Evolutionary conservation across 1,284 basidiomycete species (phyloP).

Genomic region (Pholiota adiposa): DNA sequence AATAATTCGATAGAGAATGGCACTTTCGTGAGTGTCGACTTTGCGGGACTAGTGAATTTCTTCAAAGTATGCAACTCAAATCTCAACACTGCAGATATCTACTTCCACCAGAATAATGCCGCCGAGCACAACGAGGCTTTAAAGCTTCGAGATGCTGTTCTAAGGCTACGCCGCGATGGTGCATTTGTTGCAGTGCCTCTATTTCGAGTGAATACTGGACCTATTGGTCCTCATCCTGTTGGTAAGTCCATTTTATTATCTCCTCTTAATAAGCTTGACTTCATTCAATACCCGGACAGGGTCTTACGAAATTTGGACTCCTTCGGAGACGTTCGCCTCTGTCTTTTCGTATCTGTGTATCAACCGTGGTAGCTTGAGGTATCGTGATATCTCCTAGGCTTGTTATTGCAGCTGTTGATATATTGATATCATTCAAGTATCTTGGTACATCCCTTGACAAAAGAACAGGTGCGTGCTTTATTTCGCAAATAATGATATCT

Average conservation of each 20-base stretch:
- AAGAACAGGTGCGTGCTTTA: constrained; percentile 54
- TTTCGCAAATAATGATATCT: background rate
- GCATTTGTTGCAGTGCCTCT: constrained; percentile 79
- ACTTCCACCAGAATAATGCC: constrained; percentile 72
- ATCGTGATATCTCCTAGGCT: constrained; percentile 4
- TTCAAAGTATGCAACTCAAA: background rate
- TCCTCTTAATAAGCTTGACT: background rate
- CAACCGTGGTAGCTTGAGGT: constrained; percentile 73
- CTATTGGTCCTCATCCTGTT: constrained; percentile 77
- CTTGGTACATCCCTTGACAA: constrained; percentile 72
- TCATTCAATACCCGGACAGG: constrained; percentile 5
- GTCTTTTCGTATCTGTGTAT: constrained; percentile 75
- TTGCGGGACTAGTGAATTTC: too few relatives aligned
- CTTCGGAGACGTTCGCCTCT: constrained; percentile 68
- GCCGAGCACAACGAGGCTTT: constrained; percentile 67
- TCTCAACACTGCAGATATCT: constrained; percentile 56
- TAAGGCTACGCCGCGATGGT: constrained; percentile 69
- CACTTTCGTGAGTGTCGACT: constrained; percentile 63
- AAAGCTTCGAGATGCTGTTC: constrained; percentile 68
- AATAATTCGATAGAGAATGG: constrained; percentile 57
- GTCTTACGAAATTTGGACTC: constrained; percentile 78
- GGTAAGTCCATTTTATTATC: constrained; percentile 47
- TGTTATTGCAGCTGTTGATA: background rate
- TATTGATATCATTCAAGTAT: constrained; percentile 43
- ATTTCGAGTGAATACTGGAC: constrained; percentile 67